phyloP scores from a whole-genome alignment of 257 asterid genomes.

The Datura wrightii region DNA sequence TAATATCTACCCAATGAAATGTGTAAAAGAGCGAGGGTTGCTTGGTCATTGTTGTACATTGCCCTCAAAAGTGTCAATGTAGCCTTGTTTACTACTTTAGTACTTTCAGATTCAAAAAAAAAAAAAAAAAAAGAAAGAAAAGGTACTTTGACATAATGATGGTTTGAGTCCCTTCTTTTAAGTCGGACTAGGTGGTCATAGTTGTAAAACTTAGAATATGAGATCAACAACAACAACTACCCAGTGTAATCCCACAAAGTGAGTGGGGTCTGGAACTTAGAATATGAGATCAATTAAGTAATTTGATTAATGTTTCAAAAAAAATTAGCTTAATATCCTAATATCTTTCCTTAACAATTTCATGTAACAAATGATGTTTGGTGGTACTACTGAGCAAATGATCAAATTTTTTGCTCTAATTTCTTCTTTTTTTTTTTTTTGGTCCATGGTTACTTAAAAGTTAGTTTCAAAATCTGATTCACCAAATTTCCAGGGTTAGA shows the following conservation, averaged over 20 bases:
- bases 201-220: not conserved
- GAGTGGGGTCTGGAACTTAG: not conserved
- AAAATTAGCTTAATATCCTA: not conserved
- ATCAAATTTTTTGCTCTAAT: not conserved
- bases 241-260: too few species aligned
- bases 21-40: not conserved
- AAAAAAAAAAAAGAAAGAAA: too few species aligned
- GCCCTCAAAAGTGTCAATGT: not conserved
- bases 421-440: not conserved
- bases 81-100: not conserved
- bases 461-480: not conserved
- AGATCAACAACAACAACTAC: not conserved
- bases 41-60: not conserved
- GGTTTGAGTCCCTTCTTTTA: conserved; percentile 16
- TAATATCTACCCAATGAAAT: not conserved
- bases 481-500: not conserved
- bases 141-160: not conserved
- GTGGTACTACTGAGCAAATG: not conserved
- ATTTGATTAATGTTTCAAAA: not conserved
- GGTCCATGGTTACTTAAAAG: not conserved
- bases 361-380: not conserved
- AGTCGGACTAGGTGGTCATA: not conserved
- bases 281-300: not conserved
- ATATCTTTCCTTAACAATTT: not conserved
- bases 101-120: not conserved